Base-by-base conservation (phyloP, 2,329 filamentous ascomycete species). In the Ophiostoma piceae region DNA sequence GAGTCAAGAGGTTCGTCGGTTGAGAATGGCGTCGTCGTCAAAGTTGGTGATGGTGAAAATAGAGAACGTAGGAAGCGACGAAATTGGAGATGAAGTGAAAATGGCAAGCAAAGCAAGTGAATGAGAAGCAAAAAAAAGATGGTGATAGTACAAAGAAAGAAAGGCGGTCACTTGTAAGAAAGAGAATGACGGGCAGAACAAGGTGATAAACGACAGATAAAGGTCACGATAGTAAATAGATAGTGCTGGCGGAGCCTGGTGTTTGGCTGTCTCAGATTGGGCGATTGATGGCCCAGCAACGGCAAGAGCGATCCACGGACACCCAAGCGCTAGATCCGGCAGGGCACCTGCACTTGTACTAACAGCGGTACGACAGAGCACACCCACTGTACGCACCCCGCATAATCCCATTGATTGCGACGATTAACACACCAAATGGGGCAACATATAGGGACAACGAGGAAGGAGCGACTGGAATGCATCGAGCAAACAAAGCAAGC, bases 261-360 rank as follows among this genome's bases (percentile, higher is more conserved):
- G 60, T 67, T 68, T 72, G 66, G 32, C 54, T 37, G 62, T 71
- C 67, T 69, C 64, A 26, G 51, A 69, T 66, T 32, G 65, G 66
- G n/a, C 71, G 72, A 74, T 74, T 62, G 70, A 69, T 76, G 74
- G 72, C 74, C 73, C 71, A 70, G 74, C 74, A 74, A 74, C 73
- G 72, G 69, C 69, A 65, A 71, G 69, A 60, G 41, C 70, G 68
- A 69, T 66, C 67, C 69, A 66, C 57, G 66, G 51, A 51, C 68
- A 29, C 19, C 26, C 7, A n/a, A 22, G 32, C 57, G 54, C 69
- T 32, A 57, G 22, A 54, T 66, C 64, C 65, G 60, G 47, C 11
- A 60, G 16, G 35, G 65, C 32, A n/a, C 22, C 4, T 35, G 35
- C 35, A 35, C 35, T 35, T 35, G 35, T 8, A 35, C 35, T 35